Conservation (phyloP, 495 filamentous ascomycete species). For the Cladorrhinum samala region DNA sequence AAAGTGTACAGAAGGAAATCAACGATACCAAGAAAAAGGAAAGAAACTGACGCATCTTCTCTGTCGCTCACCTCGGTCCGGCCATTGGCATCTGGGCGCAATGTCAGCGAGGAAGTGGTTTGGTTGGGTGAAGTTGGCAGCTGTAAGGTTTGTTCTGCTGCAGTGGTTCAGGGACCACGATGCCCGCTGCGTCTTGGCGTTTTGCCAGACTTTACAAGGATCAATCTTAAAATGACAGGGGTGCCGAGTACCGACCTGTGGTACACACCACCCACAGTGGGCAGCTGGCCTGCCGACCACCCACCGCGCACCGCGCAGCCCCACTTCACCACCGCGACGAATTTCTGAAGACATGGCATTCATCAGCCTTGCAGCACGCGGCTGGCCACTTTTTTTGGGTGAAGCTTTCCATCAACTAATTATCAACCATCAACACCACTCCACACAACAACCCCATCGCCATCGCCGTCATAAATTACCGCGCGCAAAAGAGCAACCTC, state of each 20-base stretch:
- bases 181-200: neutral
- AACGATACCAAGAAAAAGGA: conserved; percentile 19
- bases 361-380: conserved; percentile 26
- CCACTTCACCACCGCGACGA: conserved; percentile 11
- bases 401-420: neutral
- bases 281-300: neutral
- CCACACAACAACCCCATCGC: neutral
- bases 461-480: neutral
- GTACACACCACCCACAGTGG: neutral
- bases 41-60: conserved; percentile 28
- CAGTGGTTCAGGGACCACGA: conserved; percentile 4
- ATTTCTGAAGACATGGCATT: neutral
- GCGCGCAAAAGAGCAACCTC: neutral
- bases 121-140: neutral
- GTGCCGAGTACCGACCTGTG: no score
- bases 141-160: no score
- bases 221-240: conserved; percentile 2
- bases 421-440: neutral
- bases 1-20: conserved; percentile 22
- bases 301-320: conserved; percentile 1
- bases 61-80: conserved; percentile 17
- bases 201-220: neutral
- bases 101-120: conserved; percentile 6
- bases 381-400: conserved; percentile 15
- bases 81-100: conserved; percentile 24